Conservation (phyloP, 2,329 filamentous ascomycete species). For the Sarocladium strictum region DNA sequence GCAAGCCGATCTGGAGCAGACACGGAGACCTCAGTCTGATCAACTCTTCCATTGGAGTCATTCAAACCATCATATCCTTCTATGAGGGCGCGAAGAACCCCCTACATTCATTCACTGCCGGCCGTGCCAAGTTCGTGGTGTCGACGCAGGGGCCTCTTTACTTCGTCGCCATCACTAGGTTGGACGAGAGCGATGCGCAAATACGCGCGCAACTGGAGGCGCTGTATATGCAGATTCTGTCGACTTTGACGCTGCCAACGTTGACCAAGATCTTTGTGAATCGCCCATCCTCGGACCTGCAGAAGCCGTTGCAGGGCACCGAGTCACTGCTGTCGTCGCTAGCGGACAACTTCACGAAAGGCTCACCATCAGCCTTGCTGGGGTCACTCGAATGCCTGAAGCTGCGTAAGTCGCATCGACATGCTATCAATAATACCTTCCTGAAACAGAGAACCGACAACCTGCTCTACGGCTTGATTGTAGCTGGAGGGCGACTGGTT, state of each 20-base stretch:
- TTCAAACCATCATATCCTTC: constrained; percentile 97
- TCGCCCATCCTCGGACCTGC: constrained; percentile 87
- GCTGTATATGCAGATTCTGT: constrained; percentile 96
- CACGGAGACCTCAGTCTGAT: constrained; percentile 88
- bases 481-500: constrained; percentile 86
- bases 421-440: constrained; percentile 80
- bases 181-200: constrained; percentile 89
- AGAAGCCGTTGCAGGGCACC: constrained; percentile 84
- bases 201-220: constrained; percentile 84
- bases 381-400: constrained; percentile 92
- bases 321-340: constrained; percentile 86
- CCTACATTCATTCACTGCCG: constrained; percentile 81
- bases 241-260: constrained; percentile 83
- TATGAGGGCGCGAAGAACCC: constrained; percentile 77
- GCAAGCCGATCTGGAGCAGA: constrained; percentile 94
- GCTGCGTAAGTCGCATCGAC: constrained; percentile 79
- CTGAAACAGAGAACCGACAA: constrained; percentile 71
- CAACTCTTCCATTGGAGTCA: constrained; percentile 88
- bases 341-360: constrained; percentile 88
- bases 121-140: constrained; percentile 78
- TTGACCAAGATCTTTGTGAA: constrained; percentile 83
- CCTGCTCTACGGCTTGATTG: constrained; percentile 86
- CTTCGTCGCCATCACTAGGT: constrained; percentile 84
- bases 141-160: constrained; percentile 81
- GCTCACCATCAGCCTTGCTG: constrained; percentile 81